Conservation (phyloP, 306 rosid genomes). For the Notholithocarpus densiflorus region DNA sequence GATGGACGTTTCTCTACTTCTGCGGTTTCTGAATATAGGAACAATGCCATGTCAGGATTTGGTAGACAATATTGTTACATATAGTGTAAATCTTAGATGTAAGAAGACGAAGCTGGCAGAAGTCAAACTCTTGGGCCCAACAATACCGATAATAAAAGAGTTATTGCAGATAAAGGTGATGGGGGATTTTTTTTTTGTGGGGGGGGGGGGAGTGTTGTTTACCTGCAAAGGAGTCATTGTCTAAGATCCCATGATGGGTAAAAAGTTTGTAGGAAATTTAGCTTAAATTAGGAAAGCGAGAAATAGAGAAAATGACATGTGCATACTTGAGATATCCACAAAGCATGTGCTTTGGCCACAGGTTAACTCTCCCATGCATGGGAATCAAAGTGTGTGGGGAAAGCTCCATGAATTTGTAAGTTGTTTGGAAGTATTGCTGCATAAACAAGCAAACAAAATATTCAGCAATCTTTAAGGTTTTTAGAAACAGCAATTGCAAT, state of each 20-base stretch:
- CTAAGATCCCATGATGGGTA: not conserved
- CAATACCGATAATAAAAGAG: not conserved
- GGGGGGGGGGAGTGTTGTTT: no score
- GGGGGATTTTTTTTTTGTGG: not conserved
- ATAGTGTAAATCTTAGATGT: not conserved
- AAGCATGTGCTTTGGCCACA: conserved; percentile 94
- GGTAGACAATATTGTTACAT: not conserved
- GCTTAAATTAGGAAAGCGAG: not conserved
- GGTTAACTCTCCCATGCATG: conserved; percentile 87
- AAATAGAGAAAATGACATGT: not conserved
- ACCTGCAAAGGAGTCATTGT: not conserved
- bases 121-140: not conserved
- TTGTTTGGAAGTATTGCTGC: conserved; percentile 79
- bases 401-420: conserved; percentile 74
- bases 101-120: not conserved
- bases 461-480: not conserved
- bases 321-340: conserved; percentile 81
- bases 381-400: conserved; percentile 79
- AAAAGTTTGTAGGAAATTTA: not conserved
- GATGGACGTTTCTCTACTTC: conserved; percentile 62
- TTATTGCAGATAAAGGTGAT: not conserved
- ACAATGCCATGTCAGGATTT: not conserved
- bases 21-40: conserved; percentile 68
- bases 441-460: not conserved
- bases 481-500: no score